Evolutionary conservation across 1,139 yeast genomes (phyloP).

Genomic region (Protomyces arabidopsidicola): DNA sequence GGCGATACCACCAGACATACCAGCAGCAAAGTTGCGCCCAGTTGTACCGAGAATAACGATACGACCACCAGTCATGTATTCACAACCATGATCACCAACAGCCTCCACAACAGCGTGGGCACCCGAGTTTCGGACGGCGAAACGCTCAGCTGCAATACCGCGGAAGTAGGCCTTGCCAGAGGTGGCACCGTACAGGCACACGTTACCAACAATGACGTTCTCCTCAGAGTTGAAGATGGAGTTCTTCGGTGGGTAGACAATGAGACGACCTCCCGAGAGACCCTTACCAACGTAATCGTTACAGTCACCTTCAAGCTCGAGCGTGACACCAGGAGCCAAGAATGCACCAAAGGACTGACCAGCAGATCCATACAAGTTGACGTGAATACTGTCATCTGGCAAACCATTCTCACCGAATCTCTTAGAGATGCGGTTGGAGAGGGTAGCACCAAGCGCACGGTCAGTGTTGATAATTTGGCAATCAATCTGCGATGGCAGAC

Average conservation of each 20-base stretch:
- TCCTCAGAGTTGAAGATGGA: constrained; percentile 89
- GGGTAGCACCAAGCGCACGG: constrained; percentile 90
- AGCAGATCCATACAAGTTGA: constrained; percentile 84
- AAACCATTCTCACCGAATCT: constrained; percentile 87
- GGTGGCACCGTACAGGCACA: constrained; percentile 97
- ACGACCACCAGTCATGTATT: constrained; percentile 99
- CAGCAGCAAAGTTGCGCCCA: constrained; percentile 96
- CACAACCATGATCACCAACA: constrained; percentile 98
- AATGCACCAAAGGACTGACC: constrained; percentile 99
- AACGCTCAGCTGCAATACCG: constrained; percentile 98
- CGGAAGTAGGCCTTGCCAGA: constrained; percentile 89
- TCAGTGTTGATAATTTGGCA: constrained; percentile 92
- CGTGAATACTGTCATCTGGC: constrained; percentile 95
- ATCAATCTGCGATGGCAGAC: constrained; percentile 89
- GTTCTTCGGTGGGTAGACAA: constrained; percentile 84
- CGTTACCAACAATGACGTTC: constrained; percentile 93
- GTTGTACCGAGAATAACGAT: constrained; percentile 87
- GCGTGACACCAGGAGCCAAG: constrained; percentile 91
- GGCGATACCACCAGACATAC: constrained; percentile 99
- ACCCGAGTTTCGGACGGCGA: constrained; percentile 97
- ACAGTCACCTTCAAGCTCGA: constrained; percentile 94
- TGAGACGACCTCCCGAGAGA: constrained; percentile 86
- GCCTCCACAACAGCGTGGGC: constrained; percentile 96
- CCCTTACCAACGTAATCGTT: constrained; percentile 98
- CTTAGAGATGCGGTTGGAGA: constrained; percentile 90